Evolutionary conservation across 2,329 filamentous ascomycete genomes (phyloP), one percentile per base, ranked within the genome.

Genomic region (Aureobasidium sp.): DNA sequence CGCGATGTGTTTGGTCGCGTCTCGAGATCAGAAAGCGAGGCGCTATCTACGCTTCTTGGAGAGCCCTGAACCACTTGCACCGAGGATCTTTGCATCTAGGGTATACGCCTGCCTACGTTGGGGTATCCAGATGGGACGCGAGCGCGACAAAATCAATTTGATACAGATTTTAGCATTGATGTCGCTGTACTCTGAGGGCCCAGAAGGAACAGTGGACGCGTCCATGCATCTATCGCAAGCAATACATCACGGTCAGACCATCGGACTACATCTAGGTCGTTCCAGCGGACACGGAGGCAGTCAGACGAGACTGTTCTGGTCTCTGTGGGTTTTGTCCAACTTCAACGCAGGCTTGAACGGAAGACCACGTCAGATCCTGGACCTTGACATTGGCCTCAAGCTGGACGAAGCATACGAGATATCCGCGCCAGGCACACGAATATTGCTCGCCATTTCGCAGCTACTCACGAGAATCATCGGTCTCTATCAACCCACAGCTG

Each of bases 251-350:
- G 77, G 76, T 4, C 78, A 80, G 62, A 79, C 78, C 1, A 74
- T 80, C 29, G 78, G 78, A 8, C 71, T 80, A 20, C 78, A 71
- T 9, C 74, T 91, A 72, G 77, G 81, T 53, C 81, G 81, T 66
- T 31, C 82, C 80, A 66, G 82, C 82, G 66, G 78, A 90, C 67
- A 85, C 85, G 5, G 82, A 83, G 67, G 81, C 80, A 63, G 86
- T 84, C 47, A 81, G 81, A 56, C 79, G 79, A 85, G 89, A 71
- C 67, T 81, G 0, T 81, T 80, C 64, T 81, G 78, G 78, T 78
- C 75, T 66, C 68, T 81, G 1, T 81, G 78, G 77, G 75, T 74
- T 64, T 70, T 81, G 1, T 78, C 80, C 63, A 77, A 78, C 52
- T 70, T 79, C 48, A 80, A 79, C 55, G 76, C 77, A 6, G 77